Percentiles rank a stretch among this genome's conserved stretches.
Evolutionary conservation across 1,284 basidiomycete genomes (phyloP).

Genomic region (Puccinia novopanici): DNA sequence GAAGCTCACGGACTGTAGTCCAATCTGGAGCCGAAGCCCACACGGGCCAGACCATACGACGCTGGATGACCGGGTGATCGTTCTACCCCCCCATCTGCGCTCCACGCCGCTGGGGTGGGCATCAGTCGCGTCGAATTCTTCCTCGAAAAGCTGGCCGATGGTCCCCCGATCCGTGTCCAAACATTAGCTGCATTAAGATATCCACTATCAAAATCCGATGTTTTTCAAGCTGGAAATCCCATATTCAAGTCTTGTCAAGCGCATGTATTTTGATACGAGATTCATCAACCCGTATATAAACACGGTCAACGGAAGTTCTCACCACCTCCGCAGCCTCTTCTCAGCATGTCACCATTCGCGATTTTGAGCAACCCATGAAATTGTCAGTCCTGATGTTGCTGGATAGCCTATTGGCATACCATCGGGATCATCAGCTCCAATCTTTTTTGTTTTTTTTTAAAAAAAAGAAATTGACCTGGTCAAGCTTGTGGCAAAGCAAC

Average conservation of each 20-base stretch:
- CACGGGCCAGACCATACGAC: no score
- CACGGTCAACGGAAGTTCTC: not conserved
- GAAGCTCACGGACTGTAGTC: no score
- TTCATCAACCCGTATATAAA: not conserved
- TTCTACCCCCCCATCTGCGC: no score
- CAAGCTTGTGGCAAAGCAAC: no score
- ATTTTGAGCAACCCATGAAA: constrained; percentile 77
- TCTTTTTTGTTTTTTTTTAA: not conserved
- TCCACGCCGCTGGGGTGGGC: no score
- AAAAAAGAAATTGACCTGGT: no score
- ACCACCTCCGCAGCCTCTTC: constrained; percentile 67
- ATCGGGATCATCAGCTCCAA: constrained; percentile 67
- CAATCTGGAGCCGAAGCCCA: no score
- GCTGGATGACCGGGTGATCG: no score
- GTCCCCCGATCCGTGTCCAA: constrained; percentile 32
- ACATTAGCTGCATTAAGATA: constrained; percentile 15
- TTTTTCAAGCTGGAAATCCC: constrained; percentile 16
- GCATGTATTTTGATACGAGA: not conserved
- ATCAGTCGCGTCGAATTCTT: constrained; percentile 44
- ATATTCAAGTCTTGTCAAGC: constrained; percentile 23
- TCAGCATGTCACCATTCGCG: constrained; percentile 76
- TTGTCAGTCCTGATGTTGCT: constrained; percentile 80
- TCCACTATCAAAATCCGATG: constrained; percentile 15
- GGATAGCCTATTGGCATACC: constrained; percentile 73
- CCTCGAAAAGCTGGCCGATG: constrained; percentile 32